Base-by-base conservation (phyloP, 2,329 filamentous ascomycete genomes). In the Arthrobotrys conoides region DNA sequence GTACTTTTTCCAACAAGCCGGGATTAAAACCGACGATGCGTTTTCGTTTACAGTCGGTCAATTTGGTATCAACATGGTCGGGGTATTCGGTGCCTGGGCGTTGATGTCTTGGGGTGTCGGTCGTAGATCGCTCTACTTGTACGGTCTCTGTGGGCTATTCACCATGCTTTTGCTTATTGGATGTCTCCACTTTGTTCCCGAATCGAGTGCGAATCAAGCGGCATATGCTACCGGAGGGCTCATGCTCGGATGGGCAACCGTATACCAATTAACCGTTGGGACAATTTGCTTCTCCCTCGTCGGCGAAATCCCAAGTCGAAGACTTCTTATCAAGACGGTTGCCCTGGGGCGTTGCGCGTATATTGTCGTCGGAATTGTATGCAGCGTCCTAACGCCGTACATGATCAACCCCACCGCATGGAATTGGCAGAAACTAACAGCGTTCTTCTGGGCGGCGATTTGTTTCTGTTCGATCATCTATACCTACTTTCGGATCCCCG, bases 231-330 rank as follows among this genome's bases (percentile, higher is more conserved):
- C 93, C 0, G 93, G 93, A n/a, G 89, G 89, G 76, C 92, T 97
- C 84, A 94, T 97, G 91, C 87, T 96, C 38, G 84, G 91, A 71
- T 96, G 92, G 92, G 91, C 94, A 0, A 86, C 96, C 55, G 89
- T 91, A 82, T 97, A 97, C 85, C 93, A 97, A 83, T 87, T 95
- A 59, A 92, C 93, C 0, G 93, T 97, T 61, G 94, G 94, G 46
- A 96, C 94, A 0, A 93, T 97, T 6, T 93, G 92, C 84, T 97
- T 96, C 85, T 96, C 93, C 0, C 88, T 97, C 10, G 94, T 97
- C 3, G 90, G 92, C 0, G 94, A 97, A 84, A 85, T 97, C 22
- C 94, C 93, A 0, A 93, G 93, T 0, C 89, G 92, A 14, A 89
- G 94, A 1, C 87, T 97, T 38, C 92, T 94, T 83, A 94, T 96